Percentiles rank a stretch among this genome's conserved stretches.
These are phyloP conservation scores for Plasmodium berghei DNA, from an alignment of 169 alveolate species.

Conservation along the genomic window DNA sequence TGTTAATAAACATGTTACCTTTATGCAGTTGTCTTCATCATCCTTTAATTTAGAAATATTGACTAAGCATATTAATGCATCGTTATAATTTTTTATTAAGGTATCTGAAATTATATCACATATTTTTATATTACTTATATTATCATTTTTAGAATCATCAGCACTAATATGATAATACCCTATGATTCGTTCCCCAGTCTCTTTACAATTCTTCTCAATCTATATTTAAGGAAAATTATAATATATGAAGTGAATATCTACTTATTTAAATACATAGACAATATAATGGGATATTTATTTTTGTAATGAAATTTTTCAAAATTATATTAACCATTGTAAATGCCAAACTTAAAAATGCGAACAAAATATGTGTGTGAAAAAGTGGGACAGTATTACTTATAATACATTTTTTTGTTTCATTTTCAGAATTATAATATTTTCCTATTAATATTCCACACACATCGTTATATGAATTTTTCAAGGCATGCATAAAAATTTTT, in stretches of 20 bases:
- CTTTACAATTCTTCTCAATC: slow-evolving; percentile 68
- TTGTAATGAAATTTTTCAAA: background rate
- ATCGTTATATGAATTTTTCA: slow-evolving; percentile 69
- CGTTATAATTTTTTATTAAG: slow-evolving; percentile 40
- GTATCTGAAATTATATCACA: slow-evolving; percentile 57
- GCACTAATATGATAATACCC: slow-evolving; percentile 59
- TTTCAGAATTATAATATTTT: slow-evolving; percentile 21
- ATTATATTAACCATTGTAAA: slow-evolving; percentile 44
- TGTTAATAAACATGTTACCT: slow-evolving; percentile 15
- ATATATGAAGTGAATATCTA: background rate
- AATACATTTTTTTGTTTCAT: slow-evolving; percentile 24
- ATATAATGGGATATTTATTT: background rate
- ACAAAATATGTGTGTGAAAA: slow-evolving; percentile 62
- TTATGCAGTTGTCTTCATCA: slow-evolving; percentile 38
- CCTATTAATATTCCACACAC: slow-evolving; percentile 75
- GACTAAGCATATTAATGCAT: slow-evolving; percentile 62
- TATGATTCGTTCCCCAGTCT: slow-evolving; percentile 35
- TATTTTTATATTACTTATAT: slow-evolving; percentile 57
- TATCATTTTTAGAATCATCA: slow-evolving; percentile 47
- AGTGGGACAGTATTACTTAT: slow-evolving; percentile 59
- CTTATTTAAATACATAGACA: background rate
- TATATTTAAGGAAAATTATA: background rate
- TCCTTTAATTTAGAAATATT: slow-evolving; percentile 25
- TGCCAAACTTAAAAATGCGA: slow-evolving; percentile 54
- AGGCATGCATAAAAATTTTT: slow-evolving; percentile 74